These are phyloP conservation scores for Poronia punctata DNA, from an alignment of 495 filamentous ascomycete genomes.

Conservation along the genomic window DNA sequence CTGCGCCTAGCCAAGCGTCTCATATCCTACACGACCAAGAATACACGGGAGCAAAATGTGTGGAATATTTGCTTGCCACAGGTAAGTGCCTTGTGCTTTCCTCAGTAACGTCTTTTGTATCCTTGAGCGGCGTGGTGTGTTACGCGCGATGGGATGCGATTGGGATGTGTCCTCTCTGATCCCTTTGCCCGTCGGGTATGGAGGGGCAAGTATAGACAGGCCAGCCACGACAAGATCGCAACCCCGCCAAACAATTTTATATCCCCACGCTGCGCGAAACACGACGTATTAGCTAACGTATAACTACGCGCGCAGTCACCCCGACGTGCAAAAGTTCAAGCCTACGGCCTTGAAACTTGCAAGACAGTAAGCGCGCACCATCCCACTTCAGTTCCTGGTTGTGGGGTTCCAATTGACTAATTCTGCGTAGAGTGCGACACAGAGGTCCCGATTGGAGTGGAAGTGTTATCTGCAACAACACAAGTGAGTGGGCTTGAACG, in stretches of 20 bases:
- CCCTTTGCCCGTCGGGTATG: no score
- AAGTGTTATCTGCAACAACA: conserved; percentile 79
- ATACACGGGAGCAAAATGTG: conserved; percentile 39
- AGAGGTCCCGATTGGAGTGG: conserved; percentile 99
- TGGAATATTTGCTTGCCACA: conserved; percentile 94
- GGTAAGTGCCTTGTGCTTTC: conserved; percentile 47
- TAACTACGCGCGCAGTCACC: conserved; percentile 56
- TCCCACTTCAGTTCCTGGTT: conserved; percentile 13
- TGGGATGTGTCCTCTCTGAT: no score
- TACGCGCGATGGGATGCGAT: no score
- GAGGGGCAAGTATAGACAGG: not conserved
- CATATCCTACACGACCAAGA: no score
- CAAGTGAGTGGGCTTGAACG: conserved; percentile 53
- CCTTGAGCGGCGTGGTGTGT: no score
- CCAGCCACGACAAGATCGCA: no score
- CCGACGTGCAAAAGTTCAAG: conserved; percentile 95
- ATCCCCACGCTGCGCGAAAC: conserved; percentile 9
- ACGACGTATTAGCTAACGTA: conserved; percentile 16
- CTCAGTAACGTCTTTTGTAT: conserved; percentile 20
- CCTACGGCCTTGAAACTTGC: conserved; percentile 90
- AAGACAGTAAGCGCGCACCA: conserved; percentile 66
- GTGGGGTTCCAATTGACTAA: conserved; percentile 30
- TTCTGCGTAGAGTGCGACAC: conserved; percentile 68
- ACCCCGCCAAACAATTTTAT: not conserved
- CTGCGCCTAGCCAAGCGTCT: no score